Conservation (phyloP, 768 basidiomycete species). For the Suillus variegatus region DNA sequence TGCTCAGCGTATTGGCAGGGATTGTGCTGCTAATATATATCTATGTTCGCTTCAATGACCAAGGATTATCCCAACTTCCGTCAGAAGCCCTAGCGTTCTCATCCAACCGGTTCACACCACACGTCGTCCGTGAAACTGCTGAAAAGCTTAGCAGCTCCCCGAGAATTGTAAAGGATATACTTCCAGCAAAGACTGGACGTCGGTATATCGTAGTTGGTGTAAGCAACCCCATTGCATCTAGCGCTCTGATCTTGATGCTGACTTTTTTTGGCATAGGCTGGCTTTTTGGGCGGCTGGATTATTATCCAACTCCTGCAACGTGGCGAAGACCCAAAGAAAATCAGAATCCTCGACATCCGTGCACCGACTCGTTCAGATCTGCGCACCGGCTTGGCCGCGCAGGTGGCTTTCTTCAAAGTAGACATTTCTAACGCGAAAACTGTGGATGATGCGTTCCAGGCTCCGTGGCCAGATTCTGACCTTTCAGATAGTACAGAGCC, state of each 20-base stretch:
- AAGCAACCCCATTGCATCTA: conserved; percentile 24
- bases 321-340: conserved; percentile 66
- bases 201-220: conserved; percentile 78
- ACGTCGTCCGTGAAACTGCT: conserved; percentile 43
- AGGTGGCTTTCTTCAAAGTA: conserved; percentile 57
- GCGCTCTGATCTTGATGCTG: conserved; percentile 3
- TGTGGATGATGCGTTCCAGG: conserved; percentile 60
- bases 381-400: conserved; percentile 47
- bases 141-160: conserved; percentile 36
- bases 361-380: conserved; percentile 60
- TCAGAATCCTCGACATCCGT: conserved; percentile 70
- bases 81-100: conserved; percentile 48
- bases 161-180: conserved; percentile 41
- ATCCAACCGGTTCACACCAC: conserved; percentile 49
- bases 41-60: conserved; percentile 56
- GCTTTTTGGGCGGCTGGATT: conserved; percentile 81
- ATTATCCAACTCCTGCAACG: conserved; percentile 65
- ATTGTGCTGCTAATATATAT: conserved; percentile 19
- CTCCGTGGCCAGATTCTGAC: conserved; percentile 53
- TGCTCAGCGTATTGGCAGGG: conserved; percentile 13
- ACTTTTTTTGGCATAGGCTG: conserved; percentile 44
- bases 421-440: conserved; percentile 58
- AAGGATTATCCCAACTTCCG: conserved; percentile 51
- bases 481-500: conserved; percentile 24
- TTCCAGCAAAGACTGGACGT: conserved; percentile 71